Evolutionary conservation across 2,329 filamentous ascomycete genomes (phyloP).

Genomic region (Ascochyta viciae-villosae): DNA sequence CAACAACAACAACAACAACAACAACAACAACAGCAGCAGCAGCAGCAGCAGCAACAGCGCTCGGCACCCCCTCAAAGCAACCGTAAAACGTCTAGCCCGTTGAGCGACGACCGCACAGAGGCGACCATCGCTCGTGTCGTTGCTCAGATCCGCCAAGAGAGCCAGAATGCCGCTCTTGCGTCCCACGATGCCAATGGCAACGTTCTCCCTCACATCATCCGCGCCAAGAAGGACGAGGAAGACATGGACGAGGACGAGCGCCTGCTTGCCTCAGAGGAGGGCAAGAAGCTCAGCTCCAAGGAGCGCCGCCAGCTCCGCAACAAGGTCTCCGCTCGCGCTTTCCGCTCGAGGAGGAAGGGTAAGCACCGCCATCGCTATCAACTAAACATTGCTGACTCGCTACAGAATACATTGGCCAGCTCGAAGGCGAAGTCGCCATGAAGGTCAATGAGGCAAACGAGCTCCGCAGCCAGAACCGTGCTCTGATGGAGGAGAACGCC

Average conservation of each 20-base stretch:
- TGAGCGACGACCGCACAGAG: slow-evolving; percentile 64
- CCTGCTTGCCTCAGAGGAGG: slow-evolving; percentile 92
- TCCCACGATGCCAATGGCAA: slow-evolving; percentile 58
- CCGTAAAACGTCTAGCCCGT: slow-evolving; percentile 48
- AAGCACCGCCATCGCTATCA: slow-evolving; percentile 49
- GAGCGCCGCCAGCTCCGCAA: slow-evolving; percentile 96
- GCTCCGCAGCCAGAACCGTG: slow-evolving; percentile 79
- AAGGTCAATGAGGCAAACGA: slow-evolving; percentile 86
- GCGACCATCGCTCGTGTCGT: slow-evolving; percentile 93
- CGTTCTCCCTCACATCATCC: slow-evolving; percentile 71
- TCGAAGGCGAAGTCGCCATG: slow-evolving; percentile 85
- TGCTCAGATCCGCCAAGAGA: slow-evolving; percentile 85
- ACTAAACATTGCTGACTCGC: slow-evolving; percentile 56
- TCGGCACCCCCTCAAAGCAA: slow-evolving; percentile 32
- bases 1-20: slow-evolving; percentile 49
- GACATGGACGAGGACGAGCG: slow-evolving; percentile 99
- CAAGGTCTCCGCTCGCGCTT: slow-evolving; percentile 97
- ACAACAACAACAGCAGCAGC: slow-evolving; percentile 44
- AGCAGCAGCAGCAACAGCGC: slow-evolving; percentile 46
- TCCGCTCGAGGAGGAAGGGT: slow-evolving; percentile 98
- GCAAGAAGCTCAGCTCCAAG: slow-evolving; percentile 99
- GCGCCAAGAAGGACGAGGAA: slow-evolving; percentile 89
- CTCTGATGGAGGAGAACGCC: slow-evolving; percentile 84
- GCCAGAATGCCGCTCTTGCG: slow-evolving; percentile 58
- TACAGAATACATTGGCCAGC: slow-evolving; percentile 92